phyloP scores from a whole-genome alignment of 2,329 filamentous ascomycete genomes.

The Allantophomopsis cytisporea region DNA sequence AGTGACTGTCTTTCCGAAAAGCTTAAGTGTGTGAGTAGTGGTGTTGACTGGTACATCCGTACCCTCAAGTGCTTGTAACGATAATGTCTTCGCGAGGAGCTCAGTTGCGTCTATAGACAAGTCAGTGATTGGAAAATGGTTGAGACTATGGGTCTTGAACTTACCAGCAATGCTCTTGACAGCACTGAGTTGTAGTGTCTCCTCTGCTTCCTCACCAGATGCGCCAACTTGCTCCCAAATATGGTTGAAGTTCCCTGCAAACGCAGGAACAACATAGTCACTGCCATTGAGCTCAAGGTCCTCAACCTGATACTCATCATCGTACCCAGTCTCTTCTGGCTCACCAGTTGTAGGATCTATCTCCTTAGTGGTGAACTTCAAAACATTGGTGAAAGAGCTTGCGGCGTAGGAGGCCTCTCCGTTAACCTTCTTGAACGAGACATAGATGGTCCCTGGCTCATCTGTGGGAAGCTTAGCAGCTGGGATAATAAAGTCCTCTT shows the following conservation, averaged over 20 bases:
- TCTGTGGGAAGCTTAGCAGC: slow-evolving; percentile 71
- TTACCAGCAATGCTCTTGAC: slow-evolving; percentile 87
- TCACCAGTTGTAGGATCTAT: slow-evolving; percentile 91
- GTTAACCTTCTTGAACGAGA: slow-evolving; percentile 75
- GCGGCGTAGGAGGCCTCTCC: slow-evolving; percentile 68
- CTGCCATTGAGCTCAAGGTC: slow-evolving; percentile 83
- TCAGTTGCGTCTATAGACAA: slow-evolving; percentile 67
- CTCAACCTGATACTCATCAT: slow-evolving; percentile 95
- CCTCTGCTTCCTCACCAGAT: slow-evolving; percentile 78
- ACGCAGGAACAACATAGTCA: slow-evolving; percentile 88
- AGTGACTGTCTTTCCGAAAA: slow-evolving; percentile 88
- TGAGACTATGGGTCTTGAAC: not conserved
- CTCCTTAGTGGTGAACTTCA: slow-evolving; percentile 97
- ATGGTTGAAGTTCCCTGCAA: slow-evolving; percentile 88
- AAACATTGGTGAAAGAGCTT: slow-evolving; percentile 75
- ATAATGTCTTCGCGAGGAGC: slow-evolving; percentile 73
- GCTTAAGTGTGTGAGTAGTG: slow-evolving; percentile 86
- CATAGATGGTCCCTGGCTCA: slow-evolving; percentile 86
- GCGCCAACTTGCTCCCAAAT: slow-evolving; percentile 90
- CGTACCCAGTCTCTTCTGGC: slow-evolving; percentile 83
- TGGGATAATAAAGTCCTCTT: slow-evolving; percentile 90
- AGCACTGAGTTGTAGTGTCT: slow-evolving; percentile 77
- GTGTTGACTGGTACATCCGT: slow-evolving; percentile 81
- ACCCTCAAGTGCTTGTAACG: slow-evolving; percentile 85
- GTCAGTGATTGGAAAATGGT: slow-evolving; percentile 12